Conservation (phyloP, 768 basidiomycete species). For the Cystofilobasidium capitatum region DNA sequence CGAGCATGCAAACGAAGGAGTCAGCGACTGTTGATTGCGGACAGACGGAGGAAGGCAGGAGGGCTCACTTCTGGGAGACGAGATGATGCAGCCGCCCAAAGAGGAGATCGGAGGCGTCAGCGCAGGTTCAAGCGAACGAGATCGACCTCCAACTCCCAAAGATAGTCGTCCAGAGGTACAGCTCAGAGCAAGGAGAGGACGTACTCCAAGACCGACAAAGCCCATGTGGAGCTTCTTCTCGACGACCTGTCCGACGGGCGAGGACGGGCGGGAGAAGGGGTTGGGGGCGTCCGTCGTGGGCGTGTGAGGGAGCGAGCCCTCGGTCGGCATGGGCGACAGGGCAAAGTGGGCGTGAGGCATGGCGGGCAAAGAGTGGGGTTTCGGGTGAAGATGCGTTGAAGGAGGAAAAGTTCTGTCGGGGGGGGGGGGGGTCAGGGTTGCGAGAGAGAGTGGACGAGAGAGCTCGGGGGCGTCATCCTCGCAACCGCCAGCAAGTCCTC, state of each 20-base stretch:
- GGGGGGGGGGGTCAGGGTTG: too few species aligned
- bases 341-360: background rate
- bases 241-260: conserved; percentile 6
- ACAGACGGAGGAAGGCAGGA: background rate
- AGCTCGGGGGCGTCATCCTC: too few species aligned
- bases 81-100: too few species aligned
- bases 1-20: conserved; percentile 11
- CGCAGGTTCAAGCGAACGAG: too few species aligned
- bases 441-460: too few species aligned
- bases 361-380: background rate
- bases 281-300: conserved; percentile 12
- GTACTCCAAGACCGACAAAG: conserved; percentile 41
- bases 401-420: background rate
- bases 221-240: conserved; percentile 38
- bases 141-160: too few species aligned
- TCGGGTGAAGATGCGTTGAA: background rate
- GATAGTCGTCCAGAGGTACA: background rate
- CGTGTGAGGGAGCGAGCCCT: background rate
- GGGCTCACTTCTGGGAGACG: too few species aligned
- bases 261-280: conserved; percentile 19
- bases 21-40: background rate
- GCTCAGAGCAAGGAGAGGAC: background rate
- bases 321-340: background rate
- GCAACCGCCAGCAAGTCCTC: too few species aligned
- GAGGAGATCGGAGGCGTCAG: too few species aligned